Evolutionary conservation across 257 asterid genomes (phyloP).

Genomic region (Leonotis leonurus): DNA sequence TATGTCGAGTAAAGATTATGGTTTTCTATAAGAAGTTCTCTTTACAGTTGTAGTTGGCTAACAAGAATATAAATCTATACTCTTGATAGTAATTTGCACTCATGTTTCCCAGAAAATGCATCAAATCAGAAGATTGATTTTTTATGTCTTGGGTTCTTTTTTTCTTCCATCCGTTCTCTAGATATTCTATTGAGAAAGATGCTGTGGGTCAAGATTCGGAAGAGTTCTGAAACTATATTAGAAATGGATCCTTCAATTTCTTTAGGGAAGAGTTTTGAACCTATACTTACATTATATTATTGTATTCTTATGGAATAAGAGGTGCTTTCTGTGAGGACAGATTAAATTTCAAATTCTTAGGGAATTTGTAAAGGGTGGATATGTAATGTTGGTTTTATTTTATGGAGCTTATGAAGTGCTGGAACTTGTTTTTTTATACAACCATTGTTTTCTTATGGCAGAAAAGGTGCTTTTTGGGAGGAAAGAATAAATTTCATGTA

Average conservation of each 20-base stretch:
- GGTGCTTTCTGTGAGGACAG: too few relatives aligned
- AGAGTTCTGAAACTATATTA: neutral
- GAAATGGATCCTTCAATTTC: conserved; percentile 1
- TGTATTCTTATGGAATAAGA: too few relatives aligned
- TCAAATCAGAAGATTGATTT: neutral
- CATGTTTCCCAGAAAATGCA: neutral
- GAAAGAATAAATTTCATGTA: conserved; percentile 20
- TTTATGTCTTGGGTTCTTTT: neutral
- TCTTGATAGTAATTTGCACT: neutral
- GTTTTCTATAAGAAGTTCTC: neutral
- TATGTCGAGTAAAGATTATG: neutral
- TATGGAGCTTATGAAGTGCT: neutral
- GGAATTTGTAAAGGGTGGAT: neutral
- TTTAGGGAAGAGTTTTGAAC: too few relatives aligned
- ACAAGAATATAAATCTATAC: neutral
- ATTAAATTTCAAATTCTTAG: neutral
- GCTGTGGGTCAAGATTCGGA: neutral
- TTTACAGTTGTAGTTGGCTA: neutral
- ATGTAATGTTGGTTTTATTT: neutral
- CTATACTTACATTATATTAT: too few relatives aligned
- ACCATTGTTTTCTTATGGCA: conserved; percentile 20
- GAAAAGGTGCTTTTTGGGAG: conserved; percentile 31
- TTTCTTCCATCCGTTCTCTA: neutral
- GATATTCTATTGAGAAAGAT: neutral
- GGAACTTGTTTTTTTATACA: neutral